Evolutionary conservation across 352 stramenopile genomes (phyloP).

Genomic region (Phytopythium chamaehyphon): DNA sequence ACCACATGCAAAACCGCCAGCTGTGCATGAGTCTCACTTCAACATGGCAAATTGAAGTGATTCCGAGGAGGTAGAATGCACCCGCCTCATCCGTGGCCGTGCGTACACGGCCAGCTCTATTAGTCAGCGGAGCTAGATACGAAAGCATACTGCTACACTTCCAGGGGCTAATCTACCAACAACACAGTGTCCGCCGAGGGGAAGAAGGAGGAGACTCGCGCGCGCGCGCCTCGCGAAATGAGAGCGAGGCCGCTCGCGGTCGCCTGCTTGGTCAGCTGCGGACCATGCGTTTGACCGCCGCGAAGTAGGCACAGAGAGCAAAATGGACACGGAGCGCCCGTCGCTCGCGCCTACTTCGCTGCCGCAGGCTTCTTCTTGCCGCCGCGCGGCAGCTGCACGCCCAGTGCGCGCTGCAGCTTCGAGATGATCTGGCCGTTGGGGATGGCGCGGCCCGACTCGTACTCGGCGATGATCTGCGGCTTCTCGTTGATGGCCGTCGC

Average conservation of each 20-base stretch:
- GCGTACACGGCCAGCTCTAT: background rate
- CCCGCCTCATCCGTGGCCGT: background rate
- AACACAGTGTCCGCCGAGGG: background rate
- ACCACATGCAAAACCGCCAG: too few relatives aligned
- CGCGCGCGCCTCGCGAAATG: background rate
- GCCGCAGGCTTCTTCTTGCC: conserved; percentile 62
- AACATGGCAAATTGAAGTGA: too few relatives aligned
- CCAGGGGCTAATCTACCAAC: conserved; percentile 7
- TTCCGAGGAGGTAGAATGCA: conserved; percentile 1
- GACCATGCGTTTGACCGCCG: conserved; percentile 3
- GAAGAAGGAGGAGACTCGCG: background rate
- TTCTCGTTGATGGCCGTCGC: conserved; percentile 95
- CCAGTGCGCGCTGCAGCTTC: conserved; percentile 95
- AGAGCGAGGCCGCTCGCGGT: background rate
- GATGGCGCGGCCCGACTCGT: conserved; percentile 97
- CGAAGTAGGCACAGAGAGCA: background rate
- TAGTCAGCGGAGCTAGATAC: conserved; percentile 6
- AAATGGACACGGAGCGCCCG: background rate
- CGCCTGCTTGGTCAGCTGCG: background rate
- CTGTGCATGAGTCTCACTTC: too few relatives aligned
- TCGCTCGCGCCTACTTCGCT: conserved; percentile 19
- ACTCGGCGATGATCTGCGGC: conserved; percentile 96
- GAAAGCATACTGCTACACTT: background rate
- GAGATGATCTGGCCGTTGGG: conserved; percentile 97
- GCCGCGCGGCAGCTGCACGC: conserved; percentile 78